Evolutionary conservation across 176 grass and related monocot genomes (phyloP), one percentile per base, ranked within the genome.

Genomic region (Triticum monococcum): DNA sequence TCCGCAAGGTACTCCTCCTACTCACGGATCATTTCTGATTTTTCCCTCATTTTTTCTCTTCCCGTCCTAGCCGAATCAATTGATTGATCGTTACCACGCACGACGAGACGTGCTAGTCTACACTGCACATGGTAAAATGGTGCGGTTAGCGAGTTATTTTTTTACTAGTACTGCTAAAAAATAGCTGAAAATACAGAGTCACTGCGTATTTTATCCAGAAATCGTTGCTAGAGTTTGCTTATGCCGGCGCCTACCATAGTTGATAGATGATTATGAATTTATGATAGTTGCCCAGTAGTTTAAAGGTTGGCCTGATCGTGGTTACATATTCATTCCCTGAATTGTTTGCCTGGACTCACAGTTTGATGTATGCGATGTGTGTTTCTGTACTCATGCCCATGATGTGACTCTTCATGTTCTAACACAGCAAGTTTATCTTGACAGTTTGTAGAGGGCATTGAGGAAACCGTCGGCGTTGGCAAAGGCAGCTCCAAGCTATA

Each of bases 361-460:
- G 3, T 40, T 5, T 36, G n/a, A 0, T 5, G 79, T 23, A 28
- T 68, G 66, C 25, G 7, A 41, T 20, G 50, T 40, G n/a, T 68
- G 20, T 4, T 12, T 82, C 13, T 77, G 22, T 54, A 63, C 4
- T 24, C 71, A 7, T 67, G 7, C 12, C 38, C 9, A 23, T 13
- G 41, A 13, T 13, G 24, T 5, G 41, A 8, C 40, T 74, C 33
- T 61, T 72, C 38, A 18, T 85, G 65, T 22, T 52, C 84, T 90
- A 23, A 90, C 72, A 20, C 24, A 25, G 7, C 8, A 9, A 38
- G 18, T 23, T 60, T 12, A 17, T 60, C 4, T 69, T 8, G 54
- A 67, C 81, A 91, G 93, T 30, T 95, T 37, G 93, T 92, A 45
- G 90, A 90, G 84, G 93, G 90, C 75, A 84, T 95, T 18, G 88